phyloP scores from a whole-genome alignment of 2,329 filamentous ascomycete species.

The Paramyrothecium sp. region DNA sequence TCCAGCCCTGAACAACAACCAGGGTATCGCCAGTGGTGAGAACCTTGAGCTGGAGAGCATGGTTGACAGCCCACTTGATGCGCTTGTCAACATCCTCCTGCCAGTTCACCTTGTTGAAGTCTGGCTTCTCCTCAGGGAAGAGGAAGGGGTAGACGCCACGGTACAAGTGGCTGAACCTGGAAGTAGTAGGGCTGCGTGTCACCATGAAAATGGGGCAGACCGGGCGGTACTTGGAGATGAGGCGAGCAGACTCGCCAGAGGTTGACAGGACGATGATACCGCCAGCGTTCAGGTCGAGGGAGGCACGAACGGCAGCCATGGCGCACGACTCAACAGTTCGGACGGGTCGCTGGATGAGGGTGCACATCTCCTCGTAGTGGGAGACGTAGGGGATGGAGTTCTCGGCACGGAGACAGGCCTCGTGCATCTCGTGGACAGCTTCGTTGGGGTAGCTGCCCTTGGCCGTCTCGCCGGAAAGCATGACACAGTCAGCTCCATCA shows the following conservation, averaged over 20 bases:
- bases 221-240: conserved; percentile 97
- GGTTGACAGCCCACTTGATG: conserved; percentile 93
- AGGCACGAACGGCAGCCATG: conserved; percentile 94
- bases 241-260: conserved; percentile 89
- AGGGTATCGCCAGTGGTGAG: conserved; percentile 71
- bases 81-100: conserved; percentile 98
- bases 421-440: conserved; percentile 96
- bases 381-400: conserved; percentile 96
- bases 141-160: conserved; percentile 97
- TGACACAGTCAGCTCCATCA: conserved; percentile 97
- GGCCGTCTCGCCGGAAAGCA: conserved; percentile 98
- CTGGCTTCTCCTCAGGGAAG: conserved; percentile 89
- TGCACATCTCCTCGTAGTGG: conserved; percentile 93
- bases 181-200: conserved; percentile 79
- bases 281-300: conserved; percentile 92
- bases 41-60: conserved; percentile 80
- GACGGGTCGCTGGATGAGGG: conserved; percentile 78
- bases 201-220: conserved; percentile 99
- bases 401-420: conserved; percentile 94
- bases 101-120: conserved; percentile 92
- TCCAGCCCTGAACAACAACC: conserved; percentile 86
- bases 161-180: conserved; percentile 91
- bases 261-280: conserved; percentile 96
- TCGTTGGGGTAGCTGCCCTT: conserved; percentile 94
- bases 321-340: conserved; percentile 90